Conservation (phyloP, 2,329 filamentous ascomycete species). For the Monilinia aucupariae region DNA sequence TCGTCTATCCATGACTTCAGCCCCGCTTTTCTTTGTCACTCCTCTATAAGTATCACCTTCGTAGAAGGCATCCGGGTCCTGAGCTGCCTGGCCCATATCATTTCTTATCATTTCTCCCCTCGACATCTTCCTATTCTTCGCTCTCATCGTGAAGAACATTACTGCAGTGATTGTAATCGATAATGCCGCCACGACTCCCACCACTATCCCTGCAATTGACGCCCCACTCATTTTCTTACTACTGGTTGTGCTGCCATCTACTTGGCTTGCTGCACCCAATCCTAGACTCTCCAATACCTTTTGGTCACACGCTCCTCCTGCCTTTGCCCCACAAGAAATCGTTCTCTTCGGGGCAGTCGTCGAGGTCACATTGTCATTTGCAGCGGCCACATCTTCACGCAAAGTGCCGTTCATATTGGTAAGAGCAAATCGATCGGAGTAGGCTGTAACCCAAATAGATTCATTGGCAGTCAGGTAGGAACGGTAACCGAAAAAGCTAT, state of each 20-base stretch:
- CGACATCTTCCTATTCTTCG: not conserved
- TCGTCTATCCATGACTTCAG: not conserved
- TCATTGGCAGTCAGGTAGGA: conserved; percentile 2
- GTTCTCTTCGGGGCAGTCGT: not conserved
- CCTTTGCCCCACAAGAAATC: conserved; percentile 9
- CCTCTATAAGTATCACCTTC: not conserved
- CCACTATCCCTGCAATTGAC: not conserved
- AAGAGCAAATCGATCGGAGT: conserved; percentile 9
- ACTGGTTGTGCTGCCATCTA: not conserved
- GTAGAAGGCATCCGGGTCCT: not conserved
- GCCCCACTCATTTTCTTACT: not conserved
- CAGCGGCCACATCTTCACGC: not conserved
- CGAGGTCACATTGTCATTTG: conserved; percentile 4
- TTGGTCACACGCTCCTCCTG: conserved; percentile 4
- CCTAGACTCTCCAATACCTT: not conserved
- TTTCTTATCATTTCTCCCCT: not conserved
- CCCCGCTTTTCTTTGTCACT: not conserved
- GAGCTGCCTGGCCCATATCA: not conserved
- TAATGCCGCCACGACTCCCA: not conserved
- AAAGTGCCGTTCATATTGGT: conserved; percentile 10
- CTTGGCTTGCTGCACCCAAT: not conserved
- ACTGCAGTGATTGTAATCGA: not conserved
- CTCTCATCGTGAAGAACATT: not conserved
- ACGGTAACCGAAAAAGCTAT: conserved; percentile 12
- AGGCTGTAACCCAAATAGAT: conserved; percentile 15